Evolutionary conservation across 371 early-diverging fungal genomes (phyloP), one percentile per base, ranked within the genome.

Genomic region (Mucor indicus): DNA sequence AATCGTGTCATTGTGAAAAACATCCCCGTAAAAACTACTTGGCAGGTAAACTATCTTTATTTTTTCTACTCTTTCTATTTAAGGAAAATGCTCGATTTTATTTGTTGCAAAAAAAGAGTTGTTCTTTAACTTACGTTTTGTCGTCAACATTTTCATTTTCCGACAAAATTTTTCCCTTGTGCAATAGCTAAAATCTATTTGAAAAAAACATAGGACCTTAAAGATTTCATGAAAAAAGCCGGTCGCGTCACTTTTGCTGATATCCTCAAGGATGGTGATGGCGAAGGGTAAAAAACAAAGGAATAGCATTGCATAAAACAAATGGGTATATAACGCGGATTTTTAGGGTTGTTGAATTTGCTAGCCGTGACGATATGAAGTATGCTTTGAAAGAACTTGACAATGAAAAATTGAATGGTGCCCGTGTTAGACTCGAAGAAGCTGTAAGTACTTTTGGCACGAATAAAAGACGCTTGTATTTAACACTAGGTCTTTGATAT

Each of bases 221-320:
- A 96, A 75, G 95, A 95, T 68, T 80, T 90, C 55, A 87, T 92
- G 79, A 87, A 91, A 45, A 86, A 87, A 57, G 94, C 92, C 30
- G 95, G 95, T 38, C 91, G 92, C 63, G 95, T 96, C 15, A 79
- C 85, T 27, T 96, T 90, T 76, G 86, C 96, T 20, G 92, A 94
- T 64, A 83, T 90, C 42, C 89, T 85, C 64, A 84, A 82, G 65
- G 79, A 83, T 54, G 76, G 86, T 36, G 83, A 85, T 33, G 91
- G 90, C 20, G 85, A 88, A 67, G 96, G 95, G 89, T 89, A 72
- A 72, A 71, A 23, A 23, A 38, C 17, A 32, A 33, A 17, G 23
- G 19, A 27, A 27, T 29, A 43, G 7, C 11, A 35, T 33, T 33
- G 13, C 31, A 11, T 13, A n/a, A 47, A 9, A 33, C 19, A 19